A percentile compares a stretch with the other conserved stretches of the same genome.
These are phyloP conservation scores for Marchantia polymorpha DNA, from an alignment of 225 moss, liverwort and hornwort genomes.

Conservation along the genomic window DNA sequence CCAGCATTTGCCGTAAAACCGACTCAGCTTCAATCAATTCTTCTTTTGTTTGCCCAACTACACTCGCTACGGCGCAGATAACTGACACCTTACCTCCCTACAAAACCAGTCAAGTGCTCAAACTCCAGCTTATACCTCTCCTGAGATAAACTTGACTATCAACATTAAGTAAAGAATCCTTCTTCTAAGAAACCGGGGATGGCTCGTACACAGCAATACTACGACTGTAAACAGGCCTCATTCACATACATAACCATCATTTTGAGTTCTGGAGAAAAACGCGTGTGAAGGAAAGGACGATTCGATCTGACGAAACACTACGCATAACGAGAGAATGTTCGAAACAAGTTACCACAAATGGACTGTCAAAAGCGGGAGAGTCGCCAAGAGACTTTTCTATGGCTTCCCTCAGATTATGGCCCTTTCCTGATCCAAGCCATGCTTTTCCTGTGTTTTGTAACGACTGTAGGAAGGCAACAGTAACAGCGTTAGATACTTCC, in stretches of 20 bases:
- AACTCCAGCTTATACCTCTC: neutral
- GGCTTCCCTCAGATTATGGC: constrained; percentile 35
- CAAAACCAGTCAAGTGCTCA: constrained; percentile 11
- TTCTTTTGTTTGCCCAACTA: constrained; percentile 20
- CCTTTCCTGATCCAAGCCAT: constrained; percentile 52
- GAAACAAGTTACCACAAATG: constrained; percentile 37
- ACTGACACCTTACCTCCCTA: constrained; percentile 41
- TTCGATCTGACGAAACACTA: neutral
- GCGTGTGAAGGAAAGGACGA: neutral
- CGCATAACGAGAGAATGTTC: neutral
- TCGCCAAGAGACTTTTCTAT: constrained; percentile 42
- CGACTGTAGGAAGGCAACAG: constrained; percentile 22
- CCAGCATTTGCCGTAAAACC: constrained; percentile 32
- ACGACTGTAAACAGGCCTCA: neutral
- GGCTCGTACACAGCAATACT: too few species aligned
- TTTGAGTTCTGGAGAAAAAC: too few species aligned
- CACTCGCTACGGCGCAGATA: constrained; percentile 46
- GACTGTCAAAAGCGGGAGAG: constrained; percentile 36
- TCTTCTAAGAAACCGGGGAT: neutral
- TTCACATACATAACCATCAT: too few species aligned
- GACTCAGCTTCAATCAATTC: constrained; percentile 31
- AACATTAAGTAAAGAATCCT: neutral
- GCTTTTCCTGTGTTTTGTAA: constrained; percentile 41
- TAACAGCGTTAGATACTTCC: neutral
- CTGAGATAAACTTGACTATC: neutral